Percentiles rank a stretch among this genome's conserved stretches.
These are phyloP conservation scores for Ustilago hordei DNA, from an alignment of 1,284 basidiomycete genomes.

Conservation along the genomic window DNA sequence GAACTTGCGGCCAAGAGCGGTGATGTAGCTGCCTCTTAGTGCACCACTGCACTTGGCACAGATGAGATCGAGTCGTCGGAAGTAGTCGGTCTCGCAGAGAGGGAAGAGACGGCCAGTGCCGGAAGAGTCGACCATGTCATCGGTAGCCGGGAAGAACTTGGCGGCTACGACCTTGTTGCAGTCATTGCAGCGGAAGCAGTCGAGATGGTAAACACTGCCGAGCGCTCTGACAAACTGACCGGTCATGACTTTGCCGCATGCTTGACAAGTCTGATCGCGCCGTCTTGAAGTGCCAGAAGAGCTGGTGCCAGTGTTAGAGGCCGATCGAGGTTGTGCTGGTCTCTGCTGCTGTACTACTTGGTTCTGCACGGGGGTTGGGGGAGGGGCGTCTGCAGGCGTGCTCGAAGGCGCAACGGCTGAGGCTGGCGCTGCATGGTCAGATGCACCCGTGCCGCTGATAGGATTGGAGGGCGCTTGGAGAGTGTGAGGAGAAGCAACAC, in stretches of 20 bases:
- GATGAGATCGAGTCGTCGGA: constrained; percentile 92
- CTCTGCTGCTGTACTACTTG: background rate
- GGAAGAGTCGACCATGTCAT: constrained; percentile 77
- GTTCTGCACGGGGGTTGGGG: background rate
- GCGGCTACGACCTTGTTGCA: constrained; percentile 95
- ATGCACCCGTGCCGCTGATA: constrained; percentile 3
- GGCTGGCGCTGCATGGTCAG: constrained; percentile 12
- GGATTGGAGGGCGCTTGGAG: constrained; percentile 31
- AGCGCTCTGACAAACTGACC: constrained; percentile 97
- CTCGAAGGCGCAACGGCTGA: background rate
- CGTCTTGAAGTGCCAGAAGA: constrained; percentile 18
- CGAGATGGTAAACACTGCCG: constrained; percentile 91
- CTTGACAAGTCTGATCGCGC: constrained; percentile 62
- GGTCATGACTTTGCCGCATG: constrained; percentile 74
- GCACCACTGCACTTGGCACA: constrained; percentile 96
- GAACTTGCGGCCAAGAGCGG: constrained; percentile 98
- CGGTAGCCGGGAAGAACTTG: constrained; percentile 89
- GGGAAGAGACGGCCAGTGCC: constrained; percentile 61
- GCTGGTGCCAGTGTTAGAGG: constrained; percentile 12
- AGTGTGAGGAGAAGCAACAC: constrained; percentile 37
- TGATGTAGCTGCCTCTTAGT: constrained; percentile 96
- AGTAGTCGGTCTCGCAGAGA: constrained; percentile 93
- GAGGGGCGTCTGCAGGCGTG: background rate
- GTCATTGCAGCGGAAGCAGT: constrained; percentile 94
- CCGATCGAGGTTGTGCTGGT: background rate